Percentiles rank a stretch among this genome's conserved stretches.
Conservation (phyloP, 164 flowering plant genomes). For the Annona cherimola region DNA sequence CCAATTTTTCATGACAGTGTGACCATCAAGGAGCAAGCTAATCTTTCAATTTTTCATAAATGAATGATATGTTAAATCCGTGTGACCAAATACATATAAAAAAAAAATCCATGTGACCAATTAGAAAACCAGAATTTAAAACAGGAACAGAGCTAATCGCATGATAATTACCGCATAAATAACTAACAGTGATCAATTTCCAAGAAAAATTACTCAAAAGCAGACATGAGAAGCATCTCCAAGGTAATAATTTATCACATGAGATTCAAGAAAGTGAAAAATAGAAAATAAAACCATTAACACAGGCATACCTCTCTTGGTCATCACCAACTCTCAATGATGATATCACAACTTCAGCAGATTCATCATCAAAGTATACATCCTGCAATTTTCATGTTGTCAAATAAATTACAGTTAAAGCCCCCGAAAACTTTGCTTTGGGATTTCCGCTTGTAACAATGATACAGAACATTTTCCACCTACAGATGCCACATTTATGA, state of each 20-base stretch:
- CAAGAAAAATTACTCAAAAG: not conserved
- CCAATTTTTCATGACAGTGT: not conserved
- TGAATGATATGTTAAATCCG: not conserved
- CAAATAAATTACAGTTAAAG: too few species aligned
- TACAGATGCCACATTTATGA: too few species aligned
- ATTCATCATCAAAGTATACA: slow-evolving; percentile 92
- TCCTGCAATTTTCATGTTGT: slow-evolving; percentile 45
- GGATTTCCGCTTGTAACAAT: not conserved
- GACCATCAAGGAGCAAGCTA: not conserved
- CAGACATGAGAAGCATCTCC: not conserved
- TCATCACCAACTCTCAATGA: slow-evolving; percentile 93
- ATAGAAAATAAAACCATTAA: not conserved
- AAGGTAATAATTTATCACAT: not conserved
- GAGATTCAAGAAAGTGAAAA: not conserved
- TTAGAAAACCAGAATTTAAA: not conserved
- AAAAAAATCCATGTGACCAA: not conserved
- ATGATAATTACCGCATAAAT: too few species aligned
- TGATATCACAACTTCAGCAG: slow-evolving; percentile 97
- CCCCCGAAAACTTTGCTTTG: not conserved
- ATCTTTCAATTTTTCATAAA: not conserved
- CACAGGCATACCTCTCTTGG: slow-evolving; percentile 64
- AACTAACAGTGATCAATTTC: not conserved
- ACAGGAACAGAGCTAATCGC: too few species aligned
- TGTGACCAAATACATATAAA: not conserved
- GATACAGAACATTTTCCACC: not conserved